These are phyloP conservation scores for Tetrahymena thermophila DNA, from an alignment of 73 alveolate genomes.

Conservation along the genomic window DNA sequence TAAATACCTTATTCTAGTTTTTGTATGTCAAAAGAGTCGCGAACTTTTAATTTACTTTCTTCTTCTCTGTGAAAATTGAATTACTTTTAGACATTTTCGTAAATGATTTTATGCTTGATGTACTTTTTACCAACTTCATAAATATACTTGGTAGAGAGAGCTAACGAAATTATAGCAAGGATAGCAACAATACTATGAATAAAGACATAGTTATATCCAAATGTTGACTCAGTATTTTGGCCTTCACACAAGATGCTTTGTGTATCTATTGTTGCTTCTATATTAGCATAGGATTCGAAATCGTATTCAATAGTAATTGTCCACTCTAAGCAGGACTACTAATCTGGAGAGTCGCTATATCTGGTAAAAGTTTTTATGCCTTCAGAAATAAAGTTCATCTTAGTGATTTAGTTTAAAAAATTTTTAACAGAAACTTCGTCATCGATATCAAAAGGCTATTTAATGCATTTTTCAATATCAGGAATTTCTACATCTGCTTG, in stretches of 20 bases:
- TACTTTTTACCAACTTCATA: constrained; percentile 23
- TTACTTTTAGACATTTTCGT: constrained; percentile 8
- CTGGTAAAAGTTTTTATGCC: background rate
- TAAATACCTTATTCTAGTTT: background rate
- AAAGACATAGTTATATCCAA: constrained; percentile 21
- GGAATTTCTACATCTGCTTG: constrained; percentile 2
- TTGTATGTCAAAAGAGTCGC: background rate
- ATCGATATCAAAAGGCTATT: constrained; percentile 17
- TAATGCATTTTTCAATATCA: background rate
- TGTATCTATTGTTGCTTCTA: constrained; percentile 3
- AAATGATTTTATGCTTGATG: constrained; percentile 8
- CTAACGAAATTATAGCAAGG: constrained; percentile 6
- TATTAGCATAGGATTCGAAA: constrained; percentile 7
- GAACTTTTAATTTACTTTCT: constrained; percentile 2
- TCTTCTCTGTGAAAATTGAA: background rate
- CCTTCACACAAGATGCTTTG: background rate
- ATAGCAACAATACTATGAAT: constrained; percentile 21
- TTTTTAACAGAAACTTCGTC: constrained; percentile 11
- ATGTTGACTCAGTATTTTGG: background rate
- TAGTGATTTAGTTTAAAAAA: background rate
- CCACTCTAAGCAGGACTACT: constrained; percentile 17
- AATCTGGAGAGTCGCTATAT: constrained; percentile 14
- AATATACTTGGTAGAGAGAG: constrained; percentile 1
- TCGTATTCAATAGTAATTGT: constrained; percentile 10
- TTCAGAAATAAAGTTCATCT: constrained; percentile 9